phyloP scores from a whole-genome alignment of 78 protist species.

The Dictyostelium capitatum region DNA sequence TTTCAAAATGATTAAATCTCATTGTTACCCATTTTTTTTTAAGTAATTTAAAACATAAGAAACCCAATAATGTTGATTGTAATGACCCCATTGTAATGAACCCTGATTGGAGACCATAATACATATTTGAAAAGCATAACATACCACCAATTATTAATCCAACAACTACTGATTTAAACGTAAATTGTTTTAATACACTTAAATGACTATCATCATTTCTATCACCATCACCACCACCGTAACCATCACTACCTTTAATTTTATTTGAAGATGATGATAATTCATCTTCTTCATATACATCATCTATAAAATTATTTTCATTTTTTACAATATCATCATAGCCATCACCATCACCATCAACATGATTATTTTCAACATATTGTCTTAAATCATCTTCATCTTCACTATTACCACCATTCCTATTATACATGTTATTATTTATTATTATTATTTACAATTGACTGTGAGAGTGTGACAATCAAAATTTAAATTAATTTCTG shows the following conservation, averaged over 20 bases:
- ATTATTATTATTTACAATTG: neutral
- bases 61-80: constrained; percentile 83
- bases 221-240: neutral
- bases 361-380: neutral
- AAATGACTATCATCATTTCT: neutral
- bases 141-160: constrained; percentile 75
- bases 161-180: constrained; percentile 34
- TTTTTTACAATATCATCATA: neutral
- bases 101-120: constrained; percentile 77
- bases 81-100: constrained; percentile 85
- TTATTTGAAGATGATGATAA: neutral
- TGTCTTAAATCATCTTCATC: constrained; percentile 16
- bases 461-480: no score
- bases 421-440: neutral
- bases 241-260: neutral
- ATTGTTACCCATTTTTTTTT: constrained; percentile 1
- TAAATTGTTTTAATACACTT: constrained; percentile 6
- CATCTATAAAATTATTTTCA: constrained; percentile 22
- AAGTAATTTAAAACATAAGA: constrained; percentile 52
- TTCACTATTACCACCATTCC: neutral
- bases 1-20: constrained; percentile 74
- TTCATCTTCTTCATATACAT: constrained; percentile 5
- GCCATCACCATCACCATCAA: neutral
- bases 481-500: no score
- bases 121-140: constrained; percentile 90